These are phyloP conservation scores for Aspergillus wentii DNA, from an alignment of 495 filamentous ascomycete genomes.

Conservation along the genomic window DNA sequence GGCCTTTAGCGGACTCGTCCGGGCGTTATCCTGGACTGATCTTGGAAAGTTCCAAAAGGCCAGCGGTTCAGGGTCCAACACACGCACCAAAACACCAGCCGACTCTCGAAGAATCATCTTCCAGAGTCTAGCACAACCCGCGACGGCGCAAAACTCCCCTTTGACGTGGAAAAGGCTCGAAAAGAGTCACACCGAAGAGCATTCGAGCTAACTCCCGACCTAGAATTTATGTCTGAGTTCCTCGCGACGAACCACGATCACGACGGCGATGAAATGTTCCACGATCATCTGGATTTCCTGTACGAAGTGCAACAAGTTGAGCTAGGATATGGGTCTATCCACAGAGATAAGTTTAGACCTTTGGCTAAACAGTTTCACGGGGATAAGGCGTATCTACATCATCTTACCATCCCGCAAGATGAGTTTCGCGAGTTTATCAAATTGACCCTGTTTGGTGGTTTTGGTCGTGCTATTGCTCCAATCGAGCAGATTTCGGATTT, in stretches of 20 bases:
- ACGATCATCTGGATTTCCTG: background rate
- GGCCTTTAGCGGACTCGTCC: conserved; percentile 6
- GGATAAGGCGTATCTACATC: background rate
- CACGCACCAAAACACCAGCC: conserved; percentile 12
- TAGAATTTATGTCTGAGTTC: background rate
- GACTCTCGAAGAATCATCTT: conserved; percentile 19
- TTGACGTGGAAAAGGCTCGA: background rate
- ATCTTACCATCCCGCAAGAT: background rate
- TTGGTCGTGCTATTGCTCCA: background rate
- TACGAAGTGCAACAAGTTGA: background rate
- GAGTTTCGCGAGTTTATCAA: background rate
- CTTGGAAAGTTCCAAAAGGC: conserved; percentile 6
- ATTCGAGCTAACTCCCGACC: background rate
- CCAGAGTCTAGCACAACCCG: conserved; percentile 15
- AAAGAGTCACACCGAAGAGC: background rate
- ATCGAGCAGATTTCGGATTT: background rate
- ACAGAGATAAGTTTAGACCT: background rate
- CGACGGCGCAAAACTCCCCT: background rate
- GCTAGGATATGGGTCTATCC: background rate
- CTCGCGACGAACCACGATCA: background rate
- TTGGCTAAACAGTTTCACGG: conserved; percentile 1
- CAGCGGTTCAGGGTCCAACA: conserved; percentile 10
- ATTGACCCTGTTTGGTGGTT: background rate
- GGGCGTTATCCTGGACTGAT: conserved; percentile 14
- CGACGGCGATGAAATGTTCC: conserved; percentile 2